Evolutionary conservation across 192 early-diverging fungal genomes (phyloP), one percentile per base, ranked within the genome.

Genomic region (Gryganskiella cystojenkinii): DNA sequence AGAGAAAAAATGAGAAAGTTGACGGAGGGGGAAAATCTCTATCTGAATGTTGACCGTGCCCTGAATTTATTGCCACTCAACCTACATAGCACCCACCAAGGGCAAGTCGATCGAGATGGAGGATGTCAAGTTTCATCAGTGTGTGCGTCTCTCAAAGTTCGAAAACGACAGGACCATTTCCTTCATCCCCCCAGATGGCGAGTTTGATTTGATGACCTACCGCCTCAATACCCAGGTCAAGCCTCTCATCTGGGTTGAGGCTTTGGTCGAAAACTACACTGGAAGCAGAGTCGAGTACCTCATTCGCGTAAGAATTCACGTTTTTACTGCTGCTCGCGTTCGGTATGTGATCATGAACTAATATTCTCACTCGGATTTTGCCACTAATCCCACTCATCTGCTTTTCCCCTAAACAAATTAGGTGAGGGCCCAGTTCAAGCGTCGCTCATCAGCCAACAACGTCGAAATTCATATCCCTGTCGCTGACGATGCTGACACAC

Each of bases 381-480:
- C 33, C 22, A 14, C 6, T 14, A 46, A 46, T 46, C 33, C 20
- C 22, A 2, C 17, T 63, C 55, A 14, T 28, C 11, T 33, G n/a
- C 14, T n/a, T 22, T 40, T 25, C 20, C 43, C 17, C 24, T 25
- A 45, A 20, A 28, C 17, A 5, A 10, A 45, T 20, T 49, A 98
- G 89, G 98, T 96, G 45, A 96, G 90, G 73, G 96, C 93, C 22
- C 97, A 98, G 82, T 99, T 99, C 81, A 99, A 99, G 86, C 92
- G 94, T 58, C 86, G 95, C 35, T 98, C 96, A 30, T 94, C 96
- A 6, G 98, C 98, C 19, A 99, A 97, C 66, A 97, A 98, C 80
- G 98, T 99, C 15, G 96, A 98, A 82, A 98, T 99, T 56, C 80
- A 91, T 54, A 92, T 99, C 15, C 98, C 98, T n/a, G 98, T 99